Percentiles rank a stretch among this genome's conserved stretches.
Conservation (phyloP, 345 rosid species). For the Lepidium africanum region DNA sequence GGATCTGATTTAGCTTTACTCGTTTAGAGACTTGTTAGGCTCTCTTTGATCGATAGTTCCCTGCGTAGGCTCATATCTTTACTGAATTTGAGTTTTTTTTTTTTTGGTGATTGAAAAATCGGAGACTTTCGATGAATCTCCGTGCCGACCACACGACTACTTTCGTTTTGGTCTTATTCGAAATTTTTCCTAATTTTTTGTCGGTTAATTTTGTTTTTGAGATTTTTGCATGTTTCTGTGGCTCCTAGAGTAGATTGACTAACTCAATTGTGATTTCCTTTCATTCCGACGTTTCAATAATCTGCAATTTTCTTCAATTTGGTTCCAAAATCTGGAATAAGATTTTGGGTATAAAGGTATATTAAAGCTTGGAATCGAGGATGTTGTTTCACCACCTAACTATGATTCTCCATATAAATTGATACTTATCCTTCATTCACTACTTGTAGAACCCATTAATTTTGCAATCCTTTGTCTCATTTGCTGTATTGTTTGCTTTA, state of each 20-base stretch:
- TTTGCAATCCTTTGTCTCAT: neutral
- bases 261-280: neutral
- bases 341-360: neutral
- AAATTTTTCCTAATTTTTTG: neutral
- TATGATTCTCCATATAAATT: neutral
- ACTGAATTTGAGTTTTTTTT: neutral
- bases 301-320: neutral
- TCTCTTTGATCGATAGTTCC: neutral
- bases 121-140: neutral
- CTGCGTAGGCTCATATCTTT: neutral
- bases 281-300: neutral
- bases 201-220: neutral
- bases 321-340: neutral
- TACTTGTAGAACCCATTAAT: neutral
- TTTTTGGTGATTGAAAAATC: neutral
- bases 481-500: neutral
- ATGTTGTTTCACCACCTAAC: neutral
- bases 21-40: neutral
- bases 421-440: neutral
- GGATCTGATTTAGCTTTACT: conserved; percentile 14
- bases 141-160: conserved; percentile 4
- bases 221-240: neutral
- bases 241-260: neutral
- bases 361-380: neutral
- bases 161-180: neutral